These are phyloP conservation scores for Bombardia bombarda DNA, from an alignment of 495 filamentous ascomycete genomes.

Conservation along the genomic window DNA sequence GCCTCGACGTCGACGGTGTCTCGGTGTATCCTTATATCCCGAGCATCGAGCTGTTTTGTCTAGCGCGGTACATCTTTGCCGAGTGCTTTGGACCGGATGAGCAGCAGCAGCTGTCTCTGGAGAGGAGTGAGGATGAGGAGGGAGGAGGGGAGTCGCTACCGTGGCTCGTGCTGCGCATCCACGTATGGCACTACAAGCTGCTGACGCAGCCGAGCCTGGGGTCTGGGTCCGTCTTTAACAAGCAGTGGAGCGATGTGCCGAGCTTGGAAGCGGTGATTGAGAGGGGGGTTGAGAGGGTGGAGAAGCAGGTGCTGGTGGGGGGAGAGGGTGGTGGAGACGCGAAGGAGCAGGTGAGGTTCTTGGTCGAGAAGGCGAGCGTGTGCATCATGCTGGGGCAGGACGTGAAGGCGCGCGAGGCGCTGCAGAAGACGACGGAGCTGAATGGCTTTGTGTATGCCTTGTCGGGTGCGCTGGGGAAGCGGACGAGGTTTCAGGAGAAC, in stretches of 20 bases:
- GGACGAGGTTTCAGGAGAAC: constrained; percentile 86
- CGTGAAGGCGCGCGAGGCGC: constrained; percentile 59
- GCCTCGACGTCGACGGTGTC: constrained; percentile 75
- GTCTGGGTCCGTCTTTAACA: constrained; percentile 36
- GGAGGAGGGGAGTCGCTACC: constrained; percentile 16
- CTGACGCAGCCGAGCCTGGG: constrained; percentile 64
- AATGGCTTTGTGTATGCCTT: constrained; percentile 74
- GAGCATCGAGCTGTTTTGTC: constrained; percentile 68
- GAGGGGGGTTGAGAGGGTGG: constrained; percentile 36
- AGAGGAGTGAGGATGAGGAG: constrained; percentile 5
- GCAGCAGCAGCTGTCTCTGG: too few relatives aligned
- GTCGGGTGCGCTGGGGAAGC: constrained; percentile 79
- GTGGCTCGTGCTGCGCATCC: constrained; percentile 58
- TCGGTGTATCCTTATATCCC: constrained; percentile 79
- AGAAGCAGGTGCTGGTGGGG: constrained; percentile 23
- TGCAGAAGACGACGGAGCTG: constrained; percentile 53
- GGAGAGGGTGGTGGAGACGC: neutral
- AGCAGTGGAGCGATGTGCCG: constrained; percentile 43
- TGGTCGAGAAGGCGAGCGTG: constrained; percentile 75
- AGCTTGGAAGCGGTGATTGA: constrained; percentile 42
- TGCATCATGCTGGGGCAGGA: constrained; percentile 83
- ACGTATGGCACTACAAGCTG: constrained; percentile 83
- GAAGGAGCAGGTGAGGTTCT: constrained; percentile 47
- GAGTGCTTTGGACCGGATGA: constrained; percentile 13
- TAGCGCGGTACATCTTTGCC: constrained; percentile 64